These are phyloP conservation scores for Didymella sp. DNA, from an alignment of 2,329 filamentous ascomycete genomes.

Conservation along the genomic window DNA sequence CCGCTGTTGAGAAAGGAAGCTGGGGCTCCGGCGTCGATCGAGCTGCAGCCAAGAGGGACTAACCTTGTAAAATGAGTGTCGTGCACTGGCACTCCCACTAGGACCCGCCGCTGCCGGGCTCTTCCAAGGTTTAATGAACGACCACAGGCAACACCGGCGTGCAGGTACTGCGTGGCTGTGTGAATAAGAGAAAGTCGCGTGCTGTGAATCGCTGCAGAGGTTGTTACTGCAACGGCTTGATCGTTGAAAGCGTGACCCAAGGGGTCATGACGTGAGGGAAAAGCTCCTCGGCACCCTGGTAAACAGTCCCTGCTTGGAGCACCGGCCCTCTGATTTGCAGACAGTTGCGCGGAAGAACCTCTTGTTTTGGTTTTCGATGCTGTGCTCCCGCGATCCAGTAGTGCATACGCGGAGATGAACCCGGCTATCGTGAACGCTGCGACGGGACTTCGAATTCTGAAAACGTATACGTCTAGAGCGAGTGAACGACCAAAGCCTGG, in stretches of 20 bases:
- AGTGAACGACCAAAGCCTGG: slow-evolving; percentile 12
- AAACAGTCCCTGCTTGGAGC: slow-evolving; percentile 7
- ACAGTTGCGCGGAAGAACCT: slow-evolving; percentile 20
- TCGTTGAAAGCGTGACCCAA: slow-evolving; percentile 1
- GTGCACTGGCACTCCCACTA: slow-evolving; percentile 14
- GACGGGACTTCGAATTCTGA: slow-evolving; percentile 4
- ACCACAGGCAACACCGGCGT: neutral
- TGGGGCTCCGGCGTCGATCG: slow-evolving; percentile 25
- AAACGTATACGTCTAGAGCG: slow-evolving; percentile 5
- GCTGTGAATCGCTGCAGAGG: slow-evolving; percentile 2
- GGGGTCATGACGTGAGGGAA: slow-evolving; percentile 17
- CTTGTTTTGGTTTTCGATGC: slow-evolving; percentile 18
- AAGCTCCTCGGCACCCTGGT: slow-evolving; percentile 2
- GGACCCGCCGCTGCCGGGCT: slow-evolving; percentile 18
- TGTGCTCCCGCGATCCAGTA: slow-evolving; percentile 23
- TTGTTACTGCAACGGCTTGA: neutral
- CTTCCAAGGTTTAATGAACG: slow-evolving; percentile 5
- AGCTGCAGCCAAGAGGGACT: slow-evolving; percentile 21
- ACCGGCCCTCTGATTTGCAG: slow-evolving; percentile 22
- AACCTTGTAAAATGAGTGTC: slow-evolving; percentile 19
- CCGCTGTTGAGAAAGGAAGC: slow-evolving; percentile 34
- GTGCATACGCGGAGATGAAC: slow-evolving; percentile 21
- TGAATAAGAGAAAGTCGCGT: neutral
- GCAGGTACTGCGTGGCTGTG: neutral
- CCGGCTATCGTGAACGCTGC: slow-evolving; percentile 19